A percentile compares a stretch with the other conserved stretches of the same genome.
Conservation (phyloP, 768 basidiomycete genomes). For the Sarcomyxa edulis region DNA sequence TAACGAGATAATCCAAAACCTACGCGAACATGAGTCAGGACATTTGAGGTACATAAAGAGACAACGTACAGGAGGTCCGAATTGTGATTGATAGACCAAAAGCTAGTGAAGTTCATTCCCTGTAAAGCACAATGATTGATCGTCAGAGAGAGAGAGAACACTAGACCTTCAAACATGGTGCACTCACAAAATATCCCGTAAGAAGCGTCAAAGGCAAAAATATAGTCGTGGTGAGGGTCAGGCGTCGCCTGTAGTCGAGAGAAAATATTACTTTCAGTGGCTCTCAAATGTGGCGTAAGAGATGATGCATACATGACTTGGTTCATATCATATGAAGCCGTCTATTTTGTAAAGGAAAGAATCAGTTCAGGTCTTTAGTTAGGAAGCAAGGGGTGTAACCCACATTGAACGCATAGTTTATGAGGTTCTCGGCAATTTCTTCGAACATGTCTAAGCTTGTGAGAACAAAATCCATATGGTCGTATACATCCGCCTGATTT, state of each 20-base stretch:
- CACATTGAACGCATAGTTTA: constrained; percentile 71
- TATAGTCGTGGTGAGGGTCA: constrained; percentile 65
- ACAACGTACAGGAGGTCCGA: constrained; percentile 41
- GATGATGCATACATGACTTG: constrained; percentile 44
- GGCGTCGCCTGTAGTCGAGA: constrained; percentile 49
- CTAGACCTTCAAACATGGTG: too few species aligned
- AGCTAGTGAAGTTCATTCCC: constrained; percentile 62
- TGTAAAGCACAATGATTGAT: constrained; percentile 13
- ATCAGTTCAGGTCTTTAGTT: not conserved
- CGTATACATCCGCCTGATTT: constrained; percentile 16
- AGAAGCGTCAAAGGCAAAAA: constrained; percentile 66
- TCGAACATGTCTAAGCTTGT: constrained; percentile 65
- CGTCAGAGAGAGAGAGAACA: not conserved
- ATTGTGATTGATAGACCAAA: constrained; percentile 43
- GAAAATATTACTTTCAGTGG: not conserved
- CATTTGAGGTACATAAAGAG: not conserved
- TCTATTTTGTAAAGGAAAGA: constrained; percentile 25
- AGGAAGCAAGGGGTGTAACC: constrained; percentile 10
- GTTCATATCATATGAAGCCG: constrained; percentile 64
- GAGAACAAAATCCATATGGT: constrained; percentile 68
- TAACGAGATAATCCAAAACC: constrained; percentile 64
- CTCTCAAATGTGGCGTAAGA: constrained; percentile 2
- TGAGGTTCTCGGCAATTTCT: constrained; percentile 59
- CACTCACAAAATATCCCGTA: constrained; percentile 69
- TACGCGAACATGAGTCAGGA: constrained; percentile 14